A percentile compares a stretch with the other conserved stretches of the same genome.
phyloP scores from a whole-genome alignment of 495 filamentous ascomycete species.

The Penicillium taxi region DNA sequence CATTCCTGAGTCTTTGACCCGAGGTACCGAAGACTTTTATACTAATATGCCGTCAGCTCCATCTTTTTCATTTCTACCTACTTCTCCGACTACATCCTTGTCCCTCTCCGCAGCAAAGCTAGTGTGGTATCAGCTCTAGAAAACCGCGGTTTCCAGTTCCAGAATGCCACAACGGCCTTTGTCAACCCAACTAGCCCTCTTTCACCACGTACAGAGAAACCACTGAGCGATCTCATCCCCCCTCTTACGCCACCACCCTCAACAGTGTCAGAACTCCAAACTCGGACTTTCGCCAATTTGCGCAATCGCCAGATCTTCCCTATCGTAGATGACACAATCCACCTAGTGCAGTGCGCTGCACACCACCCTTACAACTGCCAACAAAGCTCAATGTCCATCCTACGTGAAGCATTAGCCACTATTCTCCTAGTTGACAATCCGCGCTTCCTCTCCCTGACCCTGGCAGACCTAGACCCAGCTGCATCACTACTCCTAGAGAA shows the following conservation, averaged over 20 bases:
- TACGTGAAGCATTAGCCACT: conserved; percentile 36
- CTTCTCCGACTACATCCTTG: conserved; percentile 93
- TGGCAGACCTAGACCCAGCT: conserved; percentile 77
- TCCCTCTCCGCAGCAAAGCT: conserved; percentile 63
- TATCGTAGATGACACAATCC: conserved; percentile 56
- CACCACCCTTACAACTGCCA: conserved; percentile 43
- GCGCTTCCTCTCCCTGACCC: conserved; percentile 75
- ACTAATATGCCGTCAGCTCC: conserved; percentile 40
- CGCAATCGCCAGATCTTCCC: conserved; percentile 67
- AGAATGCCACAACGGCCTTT: conserved; percentile 61
- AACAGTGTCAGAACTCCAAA: conserved; percentile 69
- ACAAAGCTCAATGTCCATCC: conserved; percentile 38
- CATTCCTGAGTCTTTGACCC: neutral
- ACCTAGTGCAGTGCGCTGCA: conserved; percentile 78
- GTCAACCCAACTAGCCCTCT: conserved; percentile 37
- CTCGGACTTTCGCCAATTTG: conserved; percentile 69
- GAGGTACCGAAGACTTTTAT: neutral
- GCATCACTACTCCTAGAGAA: conserved; percentile 72
- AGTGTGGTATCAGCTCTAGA: conserved; percentile 72
- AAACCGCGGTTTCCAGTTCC: conserved; percentile 75
- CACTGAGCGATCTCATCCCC: conserved; percentile 28
- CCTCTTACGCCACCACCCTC: conserved; percentile 72
- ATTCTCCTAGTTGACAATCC: conserved; percentile 58
- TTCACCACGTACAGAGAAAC: conserved; percentile 21
- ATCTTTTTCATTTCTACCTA: conserved; percentile 99